Percentiles rank a stretch among this genome's conserved stretches.
These are phyloP conservation scores for Hypoxylon sp. DNA, from an alignment of 2,329 filamentous ascomycete species.

Conservation along the genomic window DNA sequence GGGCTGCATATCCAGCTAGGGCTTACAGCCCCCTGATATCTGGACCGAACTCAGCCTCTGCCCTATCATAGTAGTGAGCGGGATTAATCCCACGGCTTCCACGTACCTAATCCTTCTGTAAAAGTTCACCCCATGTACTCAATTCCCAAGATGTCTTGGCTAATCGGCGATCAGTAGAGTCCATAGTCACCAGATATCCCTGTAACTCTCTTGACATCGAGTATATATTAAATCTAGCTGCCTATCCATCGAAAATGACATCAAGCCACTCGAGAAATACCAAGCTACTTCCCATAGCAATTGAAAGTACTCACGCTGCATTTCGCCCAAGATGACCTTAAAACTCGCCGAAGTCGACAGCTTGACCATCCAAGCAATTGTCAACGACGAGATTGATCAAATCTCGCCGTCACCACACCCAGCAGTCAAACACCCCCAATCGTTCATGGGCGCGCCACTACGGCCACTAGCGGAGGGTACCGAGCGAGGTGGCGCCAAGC, in stretches of 20 bases:
- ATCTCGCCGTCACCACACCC: conserved; percentile 63
- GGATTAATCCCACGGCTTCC: conserved; percentile 1
- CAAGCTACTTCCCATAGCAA: background rate
- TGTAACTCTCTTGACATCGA: background rate
- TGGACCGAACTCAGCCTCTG: conserved; percentile 6
- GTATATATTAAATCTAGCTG: background rate
- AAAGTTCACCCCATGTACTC: background rate
- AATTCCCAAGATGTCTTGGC: conserved; percentile 15
- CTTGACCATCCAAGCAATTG: conserved; percentile 64
- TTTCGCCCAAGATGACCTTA: conserved; percentile 12
- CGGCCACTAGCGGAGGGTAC: conserved; percentile 53
- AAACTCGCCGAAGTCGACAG: conserved; percentile 49
- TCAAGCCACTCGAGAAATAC: background rate
- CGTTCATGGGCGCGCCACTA: conserved; percentile 60
- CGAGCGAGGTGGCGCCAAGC: conserved; percentile 59
- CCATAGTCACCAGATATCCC: background rate
- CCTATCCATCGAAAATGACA: background rate
- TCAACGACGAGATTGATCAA: conserved; percentile 69
- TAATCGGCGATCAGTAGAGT: conserved; percentile 24
- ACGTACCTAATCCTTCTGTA: background rate
- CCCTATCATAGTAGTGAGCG: background rate
- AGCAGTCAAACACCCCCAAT: conserved; percentile 60
- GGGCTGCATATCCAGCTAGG: background rate
- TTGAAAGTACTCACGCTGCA: background rate
- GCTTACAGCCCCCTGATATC: background rate